Percentiles rank a stretch among this genome's conserved stretches.
phyloP scores from a whole-genome alignment of 2,329 filamentous ascomycete species.

The Colletotrichum cordylinicola region DNA sequence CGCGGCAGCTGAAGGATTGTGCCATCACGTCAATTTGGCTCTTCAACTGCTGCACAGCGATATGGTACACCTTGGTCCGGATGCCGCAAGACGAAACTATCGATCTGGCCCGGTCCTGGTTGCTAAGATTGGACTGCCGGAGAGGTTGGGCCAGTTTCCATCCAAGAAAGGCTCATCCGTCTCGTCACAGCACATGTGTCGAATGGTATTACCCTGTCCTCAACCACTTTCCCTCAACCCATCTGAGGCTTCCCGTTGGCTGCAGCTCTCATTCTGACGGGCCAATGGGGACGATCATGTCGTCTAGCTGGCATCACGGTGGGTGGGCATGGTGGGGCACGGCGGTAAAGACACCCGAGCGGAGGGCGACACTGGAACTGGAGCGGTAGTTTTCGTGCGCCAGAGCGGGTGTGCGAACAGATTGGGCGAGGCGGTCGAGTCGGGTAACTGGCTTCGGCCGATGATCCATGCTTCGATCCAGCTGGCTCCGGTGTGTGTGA shows the following conservation, averaged over 20 bases:
- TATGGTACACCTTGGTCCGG: neutral
- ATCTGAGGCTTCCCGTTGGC: conserved; percentile 13
- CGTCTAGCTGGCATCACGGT: conserved; percentile 5
- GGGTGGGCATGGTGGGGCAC: conserved; percentile 6
- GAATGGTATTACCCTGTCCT: conserved; percentile 7
- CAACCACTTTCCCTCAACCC: neutral
- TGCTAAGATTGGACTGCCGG: neutral
- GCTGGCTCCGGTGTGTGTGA: neutral
- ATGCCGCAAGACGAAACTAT: conserved; percentile 3
- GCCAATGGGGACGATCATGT: conserved; percentile 13
- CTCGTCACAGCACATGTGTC: conserved; percentile 19
- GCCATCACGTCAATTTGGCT: neutral
- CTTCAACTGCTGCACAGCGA: neutral
- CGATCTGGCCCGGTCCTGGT: neutral
- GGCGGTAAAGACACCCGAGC: conserved; percentile 21
- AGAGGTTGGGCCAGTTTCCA: conserved; percentile 3
- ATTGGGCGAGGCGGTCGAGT: conserved; percentile 5
- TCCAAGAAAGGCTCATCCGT: conserved; percentile 4
- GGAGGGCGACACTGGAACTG: conserved; percentile 12
- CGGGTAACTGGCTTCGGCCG: neutral
- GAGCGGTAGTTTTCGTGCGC: neutral
- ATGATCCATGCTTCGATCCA: neutral
- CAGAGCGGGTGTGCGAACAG: neutral
- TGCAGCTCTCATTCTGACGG: neutral
- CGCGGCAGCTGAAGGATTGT: neutral